Evolutionary conservation across 305 asterid species (phyloP).

Genomic region (Ajuga reptans): DNA sequence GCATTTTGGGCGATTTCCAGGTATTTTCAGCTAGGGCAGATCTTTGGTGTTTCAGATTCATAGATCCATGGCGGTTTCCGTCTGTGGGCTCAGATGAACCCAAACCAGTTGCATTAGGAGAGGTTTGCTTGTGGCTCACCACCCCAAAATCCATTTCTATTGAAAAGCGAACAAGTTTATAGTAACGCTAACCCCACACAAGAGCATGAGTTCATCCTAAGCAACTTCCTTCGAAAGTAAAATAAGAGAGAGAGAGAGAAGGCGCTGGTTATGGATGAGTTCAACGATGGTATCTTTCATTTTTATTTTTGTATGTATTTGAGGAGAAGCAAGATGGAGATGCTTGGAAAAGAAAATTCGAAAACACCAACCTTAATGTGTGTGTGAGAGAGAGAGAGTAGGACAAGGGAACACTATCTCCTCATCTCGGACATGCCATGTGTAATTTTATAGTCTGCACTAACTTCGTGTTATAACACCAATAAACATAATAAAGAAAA

Average conservation of each 20-base stretch:
- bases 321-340: constrained; percentile 19
- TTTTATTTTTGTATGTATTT: not conserved
- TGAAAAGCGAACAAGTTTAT: constrained; percentile 11
- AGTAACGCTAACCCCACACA: constrained; percentile 14
- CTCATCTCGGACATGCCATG: constrained; percentile 28
- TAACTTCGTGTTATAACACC: no score
- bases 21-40: constrained; percentile 36
- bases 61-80: constrained; percentile 48
- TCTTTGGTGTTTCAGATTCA: constrained; percentile 48
- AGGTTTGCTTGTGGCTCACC: constrained; percentile 24
- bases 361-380: not conserved
- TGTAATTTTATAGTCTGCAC: constrained; percentile 29
- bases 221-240: constrained; percentile 31
- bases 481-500: no score
- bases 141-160: constrained; percentile 52
- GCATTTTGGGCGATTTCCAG: constrained; percentile 40
- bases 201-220: constrained; percentile 45
- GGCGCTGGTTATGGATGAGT: constrained; percentile 12
- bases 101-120: constrained; percentile 20
- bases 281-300: not conserved
- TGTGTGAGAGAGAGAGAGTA: constrained; percentile 4
- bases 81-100: constrained; percentile 31
- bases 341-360: constrained; percentile 5
- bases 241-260: not conserved
- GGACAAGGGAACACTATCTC: constrained; percentile 18